Evolutionary conservation across 2,329 filamentous ascomycete species (phyloP).

Genomic region (Trichoderma semiorbis): DNA sequence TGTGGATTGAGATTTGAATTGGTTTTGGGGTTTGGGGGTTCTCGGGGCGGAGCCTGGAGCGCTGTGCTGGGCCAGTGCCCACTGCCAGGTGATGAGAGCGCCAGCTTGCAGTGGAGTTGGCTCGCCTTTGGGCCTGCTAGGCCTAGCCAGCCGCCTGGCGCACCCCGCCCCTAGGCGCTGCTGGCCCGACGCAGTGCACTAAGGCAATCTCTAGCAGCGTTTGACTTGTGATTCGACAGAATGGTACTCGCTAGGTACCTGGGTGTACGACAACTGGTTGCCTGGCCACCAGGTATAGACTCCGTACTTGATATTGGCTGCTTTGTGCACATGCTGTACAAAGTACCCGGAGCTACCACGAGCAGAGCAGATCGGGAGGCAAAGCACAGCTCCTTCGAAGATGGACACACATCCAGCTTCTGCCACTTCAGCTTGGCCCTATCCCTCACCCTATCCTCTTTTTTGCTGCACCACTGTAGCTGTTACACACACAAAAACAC

Average conservation of each 20-base stretch:
- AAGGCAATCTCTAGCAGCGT: conserved; percentile 4
- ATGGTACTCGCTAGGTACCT: background rate
- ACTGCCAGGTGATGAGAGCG: conserved; percentile 14
- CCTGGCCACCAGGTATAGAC: background rate
- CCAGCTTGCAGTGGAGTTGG: conserved; percentile 15
- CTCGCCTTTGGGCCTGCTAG: conserved; percentile 8
- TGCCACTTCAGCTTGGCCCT: background rate
- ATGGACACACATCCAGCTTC: background rate
- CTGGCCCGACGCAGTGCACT: conserved; percentile 3
- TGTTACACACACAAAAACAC: background rate
- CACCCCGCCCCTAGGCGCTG: conserved; percentile 15
- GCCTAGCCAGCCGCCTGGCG: conserved; percentile 13
- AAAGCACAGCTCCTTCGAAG: background rate
- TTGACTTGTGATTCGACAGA: background rate
- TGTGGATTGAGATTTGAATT: conserved; percentile 27
- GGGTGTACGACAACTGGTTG: background rate
- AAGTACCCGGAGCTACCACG: background rate
- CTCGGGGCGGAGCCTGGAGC: conserved; percentile 15
- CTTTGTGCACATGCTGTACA: background rate
- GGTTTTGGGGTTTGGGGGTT: conserved; percentile 21
- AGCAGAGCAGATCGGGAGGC: background rate
- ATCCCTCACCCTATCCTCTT: background rate
- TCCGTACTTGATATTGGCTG: background rate
- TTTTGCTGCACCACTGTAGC: background rate
- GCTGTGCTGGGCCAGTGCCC: conserved; percentile 1